Evolutionary conservation across 495 filamentous ascomycete genomes (phyloP).

Genomic region (Hypoxylon lenormandii): DNA sequence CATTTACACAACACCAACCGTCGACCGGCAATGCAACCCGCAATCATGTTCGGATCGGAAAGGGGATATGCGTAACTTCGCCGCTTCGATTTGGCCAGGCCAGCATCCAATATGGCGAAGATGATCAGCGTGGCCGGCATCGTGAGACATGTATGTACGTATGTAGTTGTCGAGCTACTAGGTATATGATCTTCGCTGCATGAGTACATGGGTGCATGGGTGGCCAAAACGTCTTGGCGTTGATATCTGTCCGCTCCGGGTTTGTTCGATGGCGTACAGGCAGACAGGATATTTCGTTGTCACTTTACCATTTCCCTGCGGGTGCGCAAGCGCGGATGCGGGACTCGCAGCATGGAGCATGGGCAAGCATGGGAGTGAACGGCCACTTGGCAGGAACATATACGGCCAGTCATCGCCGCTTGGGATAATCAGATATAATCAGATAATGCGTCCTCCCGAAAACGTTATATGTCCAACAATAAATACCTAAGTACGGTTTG

Average conservation of each 20-base stretch:
- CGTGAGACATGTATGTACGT: no score
- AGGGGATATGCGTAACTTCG: conserved; percentile 21
- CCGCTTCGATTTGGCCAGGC: conserved; percentile 15
- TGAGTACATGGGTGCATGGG: no score
- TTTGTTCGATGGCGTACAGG: conserved; percentile 40
- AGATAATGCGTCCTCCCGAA: conserved; percentile 37
- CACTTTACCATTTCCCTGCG: conserved; percentile 29
- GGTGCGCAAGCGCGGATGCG: conserved; percentile 42
- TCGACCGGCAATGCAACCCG: background rate
- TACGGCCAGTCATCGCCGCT: conserved; percentile 23
- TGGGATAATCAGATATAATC: conserved; percentile 46
- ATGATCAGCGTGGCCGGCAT: conserved; percentile 32
- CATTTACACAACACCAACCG: background rate
- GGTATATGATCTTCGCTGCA: conserved; percentile 46
- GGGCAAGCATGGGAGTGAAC: conserved; percentile 36
- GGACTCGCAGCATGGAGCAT: conserved; percentile 44
- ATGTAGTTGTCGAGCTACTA: conserved; percentile 43
- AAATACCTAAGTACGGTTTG: conserved; percentile 4
- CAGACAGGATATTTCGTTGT: conserved; percentile 36
- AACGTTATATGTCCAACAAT: conserved; percentile 31
- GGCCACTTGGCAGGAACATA: conserved; percentile 37
- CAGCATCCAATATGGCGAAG: conserved; percentile 21
- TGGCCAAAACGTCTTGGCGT: conserved; percentile 36
- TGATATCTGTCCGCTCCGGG: conserved; percentile 44
- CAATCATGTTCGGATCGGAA: conserved; percentile 7